phyloP scores from a whole-genome alignment of 768 basidiomycete species.

The Russula compacta region DNA sequence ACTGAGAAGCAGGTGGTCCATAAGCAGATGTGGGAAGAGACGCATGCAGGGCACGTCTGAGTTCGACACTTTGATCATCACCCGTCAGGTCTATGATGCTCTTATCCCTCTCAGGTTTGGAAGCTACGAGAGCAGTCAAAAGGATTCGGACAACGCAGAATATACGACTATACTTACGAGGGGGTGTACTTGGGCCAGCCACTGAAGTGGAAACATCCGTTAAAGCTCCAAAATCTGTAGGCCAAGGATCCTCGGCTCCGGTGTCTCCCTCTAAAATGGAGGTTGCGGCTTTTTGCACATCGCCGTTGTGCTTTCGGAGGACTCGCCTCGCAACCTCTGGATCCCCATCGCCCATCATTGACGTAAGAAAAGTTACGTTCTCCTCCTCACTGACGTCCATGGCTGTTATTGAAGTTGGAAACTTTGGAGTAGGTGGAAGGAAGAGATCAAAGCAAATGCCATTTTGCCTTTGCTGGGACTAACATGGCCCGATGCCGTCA shows the following conservation, averaged over 20 bases:
- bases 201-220: slow-evolving; percentile 10
- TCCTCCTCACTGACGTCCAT: slow-evolving; percentile 25
- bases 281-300: slow-evolving; percentile 32
- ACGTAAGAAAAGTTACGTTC: slow-evolving; percentile 28
- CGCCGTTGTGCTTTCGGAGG: slow-evolving; percentile 50
- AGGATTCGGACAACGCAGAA: not conserved
- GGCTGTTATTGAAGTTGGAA: not conserved
- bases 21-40: slow-evolving; percentile 33
- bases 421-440: not conserved
- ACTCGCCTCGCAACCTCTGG: slow-evolving; percentile 44
- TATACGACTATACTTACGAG: slow-evolving; percentile 18
- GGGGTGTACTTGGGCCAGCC: slow-evolving; percentile 23
- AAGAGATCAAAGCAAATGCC: not conserved
- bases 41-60: slow-evolving; percentile 44
- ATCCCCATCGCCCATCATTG: slow-evolving; percentile 37
- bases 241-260: slow-evolving; percentile 14
- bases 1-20: slow-evolving; percentile 28
- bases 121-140: slow-evolving; percentile 20
- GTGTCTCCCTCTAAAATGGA: slow-evolving; percentile 27
- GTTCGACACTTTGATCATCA: slow-evolving; percentile 44
- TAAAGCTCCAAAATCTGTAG: slow-evolving; percentile 3
- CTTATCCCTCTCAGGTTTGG: slow-evolving; percentile 24
- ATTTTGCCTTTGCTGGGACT: not conserved
- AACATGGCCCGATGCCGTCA: not conserved
- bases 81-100: slow-evolving; percentile 49